Percentiles rank a stretch among this genome's conserved stretches.
Evolutionary conservation across 2,329 filamentous ascomycete species (phyloP).

Genomic region (Niveomyces coronatus): DNA sequence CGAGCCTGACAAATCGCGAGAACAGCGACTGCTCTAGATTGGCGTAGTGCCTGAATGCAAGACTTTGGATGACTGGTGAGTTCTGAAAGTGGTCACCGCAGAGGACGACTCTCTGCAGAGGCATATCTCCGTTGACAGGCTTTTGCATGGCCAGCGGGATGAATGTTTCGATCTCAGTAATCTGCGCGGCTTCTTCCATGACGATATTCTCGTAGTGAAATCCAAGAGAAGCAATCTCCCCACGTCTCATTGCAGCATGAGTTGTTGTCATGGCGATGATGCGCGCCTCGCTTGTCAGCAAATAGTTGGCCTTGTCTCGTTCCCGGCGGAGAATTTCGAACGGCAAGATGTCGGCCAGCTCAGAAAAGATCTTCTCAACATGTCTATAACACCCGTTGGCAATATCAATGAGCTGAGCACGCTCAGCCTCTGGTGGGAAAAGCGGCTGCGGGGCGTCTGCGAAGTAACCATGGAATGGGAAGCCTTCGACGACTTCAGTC

Average conservation of each 20-base stretch:
- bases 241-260: slow-evolving; percentile 86
- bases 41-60: slow-evolving; percentile 88
- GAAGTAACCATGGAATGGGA: slow-evolving; percentile 87
- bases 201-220: slow-evolving; percentile 97
- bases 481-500: slow-evolving; percentile 57
- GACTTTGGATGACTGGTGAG: slow-evolving; percentile 87
- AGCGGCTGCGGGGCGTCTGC: slow-evolving; percentile 76
- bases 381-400: slow-evolving; percentile 80
- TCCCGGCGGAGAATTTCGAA: slow-evolving; percentile 88
- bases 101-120: slow-evolving; percentile 78
- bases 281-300: slow-evolving; percentile 89
- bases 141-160: slow-evolving; percentile 90
- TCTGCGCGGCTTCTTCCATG: slow-evolving; percentile 97
- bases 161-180: slow-evolving; percentile 96
- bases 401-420: slow-evolving; percentile 61
- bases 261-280: slow-evolving; percentile 99
- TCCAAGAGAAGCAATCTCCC: slow-evolving; percentile 82
- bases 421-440: slow-evolving; percentile 57
- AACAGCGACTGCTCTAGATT: slow-evolving; percentile 96
- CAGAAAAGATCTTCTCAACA: slow-evolving; percentile 80
- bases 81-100: slow-evolving; percentile 97
- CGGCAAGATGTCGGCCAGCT: slow-evolving; percentile 84
- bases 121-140: slow-evolving; percentile 58
- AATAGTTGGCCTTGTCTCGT: slow-evolving; percentile 90
- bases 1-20: slow-evolving; percentile 77